A percentile compares a stretch with the other conserved stretches of the same genome.
Conservation (phyloP, 1,284 basidiomycete genomes). For the Schizopora paradoxa region DNA sequence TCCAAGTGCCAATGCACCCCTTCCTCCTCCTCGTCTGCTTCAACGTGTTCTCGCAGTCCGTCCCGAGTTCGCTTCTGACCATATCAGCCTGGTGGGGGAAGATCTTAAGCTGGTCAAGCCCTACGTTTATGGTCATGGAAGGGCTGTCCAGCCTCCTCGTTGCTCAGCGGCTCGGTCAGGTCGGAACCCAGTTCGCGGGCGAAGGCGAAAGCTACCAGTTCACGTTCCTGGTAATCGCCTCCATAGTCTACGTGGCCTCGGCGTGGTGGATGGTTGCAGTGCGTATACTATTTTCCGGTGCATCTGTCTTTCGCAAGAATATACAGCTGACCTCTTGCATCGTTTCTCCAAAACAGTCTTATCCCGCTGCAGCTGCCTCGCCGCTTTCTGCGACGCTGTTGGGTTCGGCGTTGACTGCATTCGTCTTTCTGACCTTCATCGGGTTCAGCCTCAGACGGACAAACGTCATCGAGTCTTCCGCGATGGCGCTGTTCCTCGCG, state of each 20-base stretch:
- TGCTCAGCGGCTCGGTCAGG: constrained; percentile 73
- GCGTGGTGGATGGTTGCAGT: constrained; percentile 79
- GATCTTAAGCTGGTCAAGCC: constrained; percentile 64
- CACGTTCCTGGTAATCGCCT: constrained; percentile 63
- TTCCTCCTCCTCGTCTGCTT: constrained; percentile 76
- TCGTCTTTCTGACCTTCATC: constrained; percentile 85
- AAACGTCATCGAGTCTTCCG: constrained; percentile 88
- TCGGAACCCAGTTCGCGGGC: constrained; percentile 63
- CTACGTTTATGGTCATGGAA: constrained; percentile 76
- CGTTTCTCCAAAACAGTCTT: constrained; percentile 46
- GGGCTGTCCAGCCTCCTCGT: constrained; percentile 79
- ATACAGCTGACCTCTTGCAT: no score
- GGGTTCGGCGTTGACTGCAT: constrained; percentile 66
- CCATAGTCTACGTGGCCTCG: constrained; percentile 69
- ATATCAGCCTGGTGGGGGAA: constrained; percentile 69
- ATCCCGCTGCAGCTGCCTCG: constrained; percentile 73
- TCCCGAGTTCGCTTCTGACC: constrained; percentile 51
- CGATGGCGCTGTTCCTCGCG: constrained; percentile 80
- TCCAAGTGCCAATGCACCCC: constrained; percentile 77
- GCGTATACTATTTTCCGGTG: constrained; percentile 27
- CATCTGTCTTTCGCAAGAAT: constrained; percentile 18
- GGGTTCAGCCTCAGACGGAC: constrained; percentile 85
- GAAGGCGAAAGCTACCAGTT: constrained; percentile 72
- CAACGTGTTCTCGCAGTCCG: constrained; percentile 65
- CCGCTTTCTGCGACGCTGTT: constrained; percentile 81